phyloP scores from a whole-genome alignment of 805 yeast genomes.

The Hanseniaspora lachancei region DNA sequence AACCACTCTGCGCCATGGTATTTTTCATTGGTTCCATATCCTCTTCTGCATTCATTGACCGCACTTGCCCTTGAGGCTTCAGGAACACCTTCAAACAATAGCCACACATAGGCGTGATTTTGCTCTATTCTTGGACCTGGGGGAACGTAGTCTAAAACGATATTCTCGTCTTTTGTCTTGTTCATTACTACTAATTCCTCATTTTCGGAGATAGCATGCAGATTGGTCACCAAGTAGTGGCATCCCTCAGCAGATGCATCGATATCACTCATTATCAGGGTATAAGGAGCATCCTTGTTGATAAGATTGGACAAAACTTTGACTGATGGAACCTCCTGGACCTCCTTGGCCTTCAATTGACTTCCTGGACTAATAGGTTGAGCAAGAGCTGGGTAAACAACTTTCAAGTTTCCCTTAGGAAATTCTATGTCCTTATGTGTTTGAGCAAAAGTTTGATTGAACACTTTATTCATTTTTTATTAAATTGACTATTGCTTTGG shows the following conservation, averaged over 20 bases:
- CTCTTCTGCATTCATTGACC: conserved; percentile 12
- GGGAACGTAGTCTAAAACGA: conserved; percentile 6
- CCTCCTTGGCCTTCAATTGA: conserved; percentile 3
- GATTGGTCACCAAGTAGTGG: conserved; percentile 1
- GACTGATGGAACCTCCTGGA: not conserved
- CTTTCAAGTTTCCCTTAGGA: not conserved
- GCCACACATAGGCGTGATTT: conserved; percentile 10
- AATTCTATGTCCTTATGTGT: not conserved
- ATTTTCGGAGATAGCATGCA: not conserved
- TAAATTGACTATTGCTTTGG: too few relatives aligned
- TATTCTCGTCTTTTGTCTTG: not conserved
- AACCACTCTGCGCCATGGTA: conserved; percentile 10
- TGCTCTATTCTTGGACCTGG: conserved; percentile 13
- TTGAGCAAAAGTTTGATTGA: conserved; percentile 5
- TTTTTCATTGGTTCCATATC: conserved; percentile 9
- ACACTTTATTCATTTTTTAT: not conserved
- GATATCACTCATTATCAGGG: conserved; percentile 6
- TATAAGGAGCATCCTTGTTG: not conserved
- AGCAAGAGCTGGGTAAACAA: not conserved
- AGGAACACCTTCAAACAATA: conserved; percentile 5
- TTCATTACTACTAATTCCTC: not conserved
- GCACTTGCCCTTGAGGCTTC: not conserved
- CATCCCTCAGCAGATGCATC: conserved; percentile 13
- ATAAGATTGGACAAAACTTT: not conserved
- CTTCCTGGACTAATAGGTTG: not conserved